Evolutionary conservation across 805 yeast species (phyloP), one percentile per base, ranked within the genome.

Genomic region (Suhomyces prunicola): DNA sequence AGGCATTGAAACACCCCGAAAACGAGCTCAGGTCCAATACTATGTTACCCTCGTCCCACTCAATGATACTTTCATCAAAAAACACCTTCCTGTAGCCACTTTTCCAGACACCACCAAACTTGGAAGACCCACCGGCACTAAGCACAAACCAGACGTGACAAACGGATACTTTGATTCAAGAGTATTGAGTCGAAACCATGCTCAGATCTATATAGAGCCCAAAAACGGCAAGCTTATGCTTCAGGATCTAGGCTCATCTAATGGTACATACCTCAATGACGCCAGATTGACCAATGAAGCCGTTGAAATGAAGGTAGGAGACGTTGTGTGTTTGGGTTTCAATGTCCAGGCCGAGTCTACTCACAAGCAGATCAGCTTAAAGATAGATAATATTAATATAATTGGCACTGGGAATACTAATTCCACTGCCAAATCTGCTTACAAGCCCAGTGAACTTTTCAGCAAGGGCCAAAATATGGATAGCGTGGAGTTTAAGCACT

Each of bases 91-190:
- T 12, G 85, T 94, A 6, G 97, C 98, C 1, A 78, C 82, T 53
- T 78, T 76, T 54, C 99, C 99, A 0, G 91, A 88, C 12, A 85
- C 90, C 3, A 71, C 92, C 50, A 90, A 90, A 65, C 76, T 94
- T 23, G 99, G 99, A 1, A 80, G 99, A 51, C 98, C 96, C 46
- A 86, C 88, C 15, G 88, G 87, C 57, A 76, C 88, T 2, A 79
- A 78, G 56, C 75, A 78, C 46, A 76, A 78, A 52, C 83, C 83
- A 36, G 82, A 78, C 56, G 74, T 88, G 2, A 86, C 88, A 36
- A 96, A 96, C 66, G 99, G 98, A 0, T 92, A 81, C 67, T 94
- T 94, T 65, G 98, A 94, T 70, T 90, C 97, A 9, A 77, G 98
- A 27, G 98, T 96, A 9, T 79, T 94, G 46, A 86, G 96, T 17